Conservation (phyloP, 176 grass and related monocot genomes). For the Carex scoparia region DNA sequence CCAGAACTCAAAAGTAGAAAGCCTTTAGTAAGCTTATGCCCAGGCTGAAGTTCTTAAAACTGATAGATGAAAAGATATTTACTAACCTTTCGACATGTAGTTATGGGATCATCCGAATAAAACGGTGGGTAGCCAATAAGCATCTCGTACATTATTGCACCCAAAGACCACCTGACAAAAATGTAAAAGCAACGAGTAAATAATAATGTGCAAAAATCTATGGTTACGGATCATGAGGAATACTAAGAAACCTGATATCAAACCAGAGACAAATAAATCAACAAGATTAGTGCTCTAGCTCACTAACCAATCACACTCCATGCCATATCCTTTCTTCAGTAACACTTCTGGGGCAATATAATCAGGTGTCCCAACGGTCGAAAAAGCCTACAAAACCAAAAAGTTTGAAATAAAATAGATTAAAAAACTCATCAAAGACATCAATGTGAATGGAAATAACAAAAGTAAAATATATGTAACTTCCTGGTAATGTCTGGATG, state of each 20-base stretch:
- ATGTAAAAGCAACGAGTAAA: neutral
- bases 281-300: neutral
- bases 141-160: conserved; percentile 99
- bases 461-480: conserved; percentile 13
- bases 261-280: conserved; percentile 12
- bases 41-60: conserved; percentile 3
- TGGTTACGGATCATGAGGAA: neutral
- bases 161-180: conserved; percentile 79
- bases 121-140: conserved; percentile 96
- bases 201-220: neutral
- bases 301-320: conserved; percentile 94
- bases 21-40: neutral
- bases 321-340: conserved; percentile 99
- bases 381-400: conserved; percentile 65
- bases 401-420: conserved; percentile 1
- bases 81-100: conserved; percentile 87
- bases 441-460: conserved; percentile 18
- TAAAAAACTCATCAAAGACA: neutral
- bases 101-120: conserved; percentile 90
- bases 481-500: neutral
- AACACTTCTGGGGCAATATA: conserved; percentile 99
- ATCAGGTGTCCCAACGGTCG: conserved; percentile 94
- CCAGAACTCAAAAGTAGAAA: neutral
- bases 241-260: neutral
- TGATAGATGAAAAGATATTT: neutral